A percentile compares a stretch with the other conserved stretches of the same genome.
phyloP scores from a whole-genome alignment of 2,329 filamentous ascomycete species.

The Fusarium metavorans region DNA sequence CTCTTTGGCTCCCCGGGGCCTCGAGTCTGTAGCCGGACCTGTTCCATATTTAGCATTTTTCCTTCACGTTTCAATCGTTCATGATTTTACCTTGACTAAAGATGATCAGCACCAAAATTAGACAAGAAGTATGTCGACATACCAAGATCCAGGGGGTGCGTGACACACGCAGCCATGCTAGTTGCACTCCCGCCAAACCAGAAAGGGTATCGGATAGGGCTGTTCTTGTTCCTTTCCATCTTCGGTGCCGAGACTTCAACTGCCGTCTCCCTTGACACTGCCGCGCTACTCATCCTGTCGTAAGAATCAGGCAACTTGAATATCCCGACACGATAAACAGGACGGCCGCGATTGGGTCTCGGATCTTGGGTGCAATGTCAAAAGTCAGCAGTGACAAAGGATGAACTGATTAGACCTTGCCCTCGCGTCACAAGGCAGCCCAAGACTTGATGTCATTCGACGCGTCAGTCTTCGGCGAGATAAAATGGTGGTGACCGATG shows the following conservation, averaged over 20 bases:
- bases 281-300: background rate
- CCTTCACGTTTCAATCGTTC: background rate
- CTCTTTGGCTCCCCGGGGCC: slow-evolving; percentile 54
- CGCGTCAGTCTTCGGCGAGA: background rate
- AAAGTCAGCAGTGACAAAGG: background rate
- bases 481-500: background rate
- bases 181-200: slow-evolving; percentile 97
- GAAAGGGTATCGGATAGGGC: slow-evolving; percentile 74
- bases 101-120: background rate
- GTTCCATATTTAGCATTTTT: background rate
- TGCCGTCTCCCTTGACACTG: background rate
- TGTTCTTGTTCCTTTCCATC: slow-evolving; percentile 48
- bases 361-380: background rate
- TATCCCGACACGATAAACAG: background rate
- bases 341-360: background rate
- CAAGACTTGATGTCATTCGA: background rate
- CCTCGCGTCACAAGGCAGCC: background rate
- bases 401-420: background rate
- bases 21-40: background rate
- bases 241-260: background rate
- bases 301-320: background rate
- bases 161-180: slow-evolving; percentile 88
- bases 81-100: background rate
- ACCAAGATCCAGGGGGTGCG: slow-evolving; percentile 92
- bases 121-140: slow-evolving; percentile 51